These are phyloP conservation scores for Tolypocladium cylindrosporum DNA, from an alignment of 2,329 filamentous ascomycete species.

Conservation along the genomic window DNA sequence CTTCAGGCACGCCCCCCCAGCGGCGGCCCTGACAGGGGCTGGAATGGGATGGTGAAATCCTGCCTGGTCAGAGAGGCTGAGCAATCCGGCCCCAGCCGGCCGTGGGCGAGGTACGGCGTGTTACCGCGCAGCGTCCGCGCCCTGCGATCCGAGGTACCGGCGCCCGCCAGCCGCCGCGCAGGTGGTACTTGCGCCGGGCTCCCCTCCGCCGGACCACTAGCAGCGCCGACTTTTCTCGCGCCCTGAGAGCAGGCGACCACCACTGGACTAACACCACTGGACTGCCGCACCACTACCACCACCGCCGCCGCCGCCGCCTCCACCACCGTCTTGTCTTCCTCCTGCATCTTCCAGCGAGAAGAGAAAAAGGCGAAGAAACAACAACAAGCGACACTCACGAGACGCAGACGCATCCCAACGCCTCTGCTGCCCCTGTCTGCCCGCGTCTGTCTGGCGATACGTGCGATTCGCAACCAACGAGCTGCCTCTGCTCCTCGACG, in stretches of 20 bases:
- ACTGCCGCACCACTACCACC: background rate
- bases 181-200: background rate
- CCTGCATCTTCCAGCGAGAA: background rate
- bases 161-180: background rate
- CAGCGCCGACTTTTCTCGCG: background rate
- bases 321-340: conserved; percentile 1
- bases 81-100: background rate
- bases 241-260: background rate
- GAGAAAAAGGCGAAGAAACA: background rate
- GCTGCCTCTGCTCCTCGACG: background rate
- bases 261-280: too few species aligned
- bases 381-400: background rate
- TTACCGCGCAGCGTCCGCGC: background rate
- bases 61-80: background rate
- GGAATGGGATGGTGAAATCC: background rate
- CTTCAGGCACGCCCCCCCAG: background rate
- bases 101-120: background rate
- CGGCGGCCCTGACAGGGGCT: background rate
- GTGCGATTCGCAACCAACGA: background rate
- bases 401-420: background rate
- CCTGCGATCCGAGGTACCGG: background rate
- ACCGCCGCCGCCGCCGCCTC: background rate
- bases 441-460: background rate
- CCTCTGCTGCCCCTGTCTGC: background rate
- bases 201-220: background rate